Evolutionary conservation across 139 green algal genomes (phyloP).

Genomic region (Picochlorum sp.): DNA sequence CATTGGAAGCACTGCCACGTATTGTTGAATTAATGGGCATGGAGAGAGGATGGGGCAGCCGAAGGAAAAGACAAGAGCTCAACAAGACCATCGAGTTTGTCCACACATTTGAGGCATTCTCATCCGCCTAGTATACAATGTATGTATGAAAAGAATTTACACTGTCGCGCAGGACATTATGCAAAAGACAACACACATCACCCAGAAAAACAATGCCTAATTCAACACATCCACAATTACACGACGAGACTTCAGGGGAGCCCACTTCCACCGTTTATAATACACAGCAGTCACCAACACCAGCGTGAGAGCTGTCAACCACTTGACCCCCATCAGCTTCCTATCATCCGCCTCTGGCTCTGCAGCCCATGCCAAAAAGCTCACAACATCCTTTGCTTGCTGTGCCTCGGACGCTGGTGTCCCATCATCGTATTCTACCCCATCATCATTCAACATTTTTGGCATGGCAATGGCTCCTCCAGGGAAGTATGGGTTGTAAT

Average conservation of each 20-base stretch:
- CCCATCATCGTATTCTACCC: slow-evolving; percentile 97
- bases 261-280: slow-evolving; percentile 96
- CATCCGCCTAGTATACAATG: neutral
- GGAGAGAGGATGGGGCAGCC: slow-evolving; percentile 54
- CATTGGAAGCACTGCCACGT: slow-evolving; percentile 57
- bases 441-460: slow-evolving; percentile 95
- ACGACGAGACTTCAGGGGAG: slow-evolving; percentile 87
- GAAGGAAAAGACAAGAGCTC: slow-evolving; percentile 35
- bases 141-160: slow-evolving; percentile 3
- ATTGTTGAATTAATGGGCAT: slow-evolving; percentile 64
- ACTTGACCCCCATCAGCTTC: slow-evolving; percentile 98
- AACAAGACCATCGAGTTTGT: slow-evolving; percentile 46
- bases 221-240: slow-evolving; percentile 93
- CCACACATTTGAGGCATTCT: slow-evolving; percentile 44
- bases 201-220: slow-evolving; percentile 35
- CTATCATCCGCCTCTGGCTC: slow-evolving; percentile 90
- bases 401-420: slow-evolving; percentile 88
- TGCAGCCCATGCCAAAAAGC: slow-evolving; percentile 87
- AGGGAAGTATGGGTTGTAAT: slow-evolving; percentile 99
- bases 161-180: neutral
- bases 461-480: slow-evolving; percentile 99
- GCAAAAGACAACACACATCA: neutral
- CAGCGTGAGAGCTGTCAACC: slow-evolving; percentile 72
- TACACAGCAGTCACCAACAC: slow-evolving; percentile 80
- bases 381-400: slow-evolving; percentile 90